Conservation (phyloP, 768 basidiomycete species). For the Tephrocybe sp. region DNA sequence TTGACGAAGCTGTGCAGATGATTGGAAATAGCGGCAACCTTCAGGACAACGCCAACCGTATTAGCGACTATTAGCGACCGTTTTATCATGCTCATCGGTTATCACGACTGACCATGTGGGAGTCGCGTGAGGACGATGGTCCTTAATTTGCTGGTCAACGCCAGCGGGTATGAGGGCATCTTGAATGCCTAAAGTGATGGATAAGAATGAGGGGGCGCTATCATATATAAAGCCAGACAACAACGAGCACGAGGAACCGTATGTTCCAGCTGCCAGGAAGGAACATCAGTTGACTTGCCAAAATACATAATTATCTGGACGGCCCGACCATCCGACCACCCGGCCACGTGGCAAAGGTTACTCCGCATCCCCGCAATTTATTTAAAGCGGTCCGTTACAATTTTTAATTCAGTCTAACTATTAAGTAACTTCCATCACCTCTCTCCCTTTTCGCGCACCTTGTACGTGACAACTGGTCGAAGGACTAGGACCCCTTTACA, state of each 20-base stretch:
- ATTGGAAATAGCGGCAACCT: slow-evolving; percentile 36
- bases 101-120: slow-evolving; percentile 17
- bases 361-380: no score
- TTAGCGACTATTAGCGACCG: slow-evolving; percentile 3
- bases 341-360: no score
- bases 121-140: slow-evolving; percentile 17
- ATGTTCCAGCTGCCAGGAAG: no score
- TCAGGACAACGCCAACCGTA: neutral
- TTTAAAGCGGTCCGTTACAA: no score
- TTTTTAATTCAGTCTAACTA: no score
- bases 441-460: no score
- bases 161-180: slow-evolving; percentile 32
- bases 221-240: slow-evolving; percentile 7
- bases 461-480: no score
- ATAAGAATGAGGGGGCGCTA: neutral
- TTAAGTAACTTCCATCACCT: no score
- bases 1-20: slow-evolving; percentile 26
- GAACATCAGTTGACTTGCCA: neutral
- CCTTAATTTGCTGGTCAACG: slow-evolving; percentile 23
- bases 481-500: no score
- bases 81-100: slow-evolving; percentile 1
- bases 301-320: no score
- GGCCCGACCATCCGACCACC: no score
- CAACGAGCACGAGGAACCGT: no score
- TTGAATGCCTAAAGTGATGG: slow-evolving; percentile 14